A percentile compares a stretch with the other conserved stretches of the same genome.
These are phyloP conservation scores for Lasiodiplodia gonubiensis DNA, from an alignment of 2,329 filamentous ascomycete species.

Conservation along the genomic window DNA sequence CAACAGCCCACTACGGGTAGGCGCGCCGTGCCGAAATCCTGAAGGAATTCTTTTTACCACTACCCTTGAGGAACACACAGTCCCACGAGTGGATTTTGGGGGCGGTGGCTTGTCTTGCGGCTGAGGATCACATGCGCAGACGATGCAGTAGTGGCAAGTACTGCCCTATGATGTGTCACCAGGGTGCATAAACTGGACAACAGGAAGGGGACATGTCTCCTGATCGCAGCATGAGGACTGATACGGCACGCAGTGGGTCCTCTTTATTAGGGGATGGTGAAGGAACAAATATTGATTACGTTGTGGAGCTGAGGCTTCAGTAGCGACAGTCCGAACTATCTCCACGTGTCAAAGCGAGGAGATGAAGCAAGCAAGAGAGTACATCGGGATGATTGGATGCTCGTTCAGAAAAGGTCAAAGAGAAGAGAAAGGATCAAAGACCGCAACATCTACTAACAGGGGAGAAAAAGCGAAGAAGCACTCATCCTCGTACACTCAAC, in stretches of 20 bases:
- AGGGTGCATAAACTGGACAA: not conserved
- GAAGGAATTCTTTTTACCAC: not conserved
- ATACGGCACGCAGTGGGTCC: not conserved
- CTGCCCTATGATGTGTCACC: no score
- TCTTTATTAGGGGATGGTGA: not conserved
- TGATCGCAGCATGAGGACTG: slow-evolving; percentile 11
- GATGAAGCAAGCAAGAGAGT: not conserved
- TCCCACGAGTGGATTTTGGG: not conserved
- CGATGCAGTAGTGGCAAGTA: not conserved
- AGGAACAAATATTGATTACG: not conserved
- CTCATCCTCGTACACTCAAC: not conserved
- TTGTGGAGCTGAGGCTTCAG: not conserved
- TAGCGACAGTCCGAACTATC: not conserved
- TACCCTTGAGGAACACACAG: not conserved
- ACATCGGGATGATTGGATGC: no score
- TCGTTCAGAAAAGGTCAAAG: no score
- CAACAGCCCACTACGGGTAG: not conserved
- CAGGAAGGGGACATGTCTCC: not conserved
- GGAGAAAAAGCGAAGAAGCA: not conserved
- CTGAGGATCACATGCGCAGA: slow-evolving; percentile 3
- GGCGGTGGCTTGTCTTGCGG: not conserved
- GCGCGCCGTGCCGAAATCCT: not conserved
- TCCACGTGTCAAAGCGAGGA: no score
- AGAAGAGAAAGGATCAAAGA: no score
- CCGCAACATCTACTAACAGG: not conserved